Evolutionary conservation across 1,139 yeast genomes (phyloP).

Genomic region (Candida anutae): DNA sequence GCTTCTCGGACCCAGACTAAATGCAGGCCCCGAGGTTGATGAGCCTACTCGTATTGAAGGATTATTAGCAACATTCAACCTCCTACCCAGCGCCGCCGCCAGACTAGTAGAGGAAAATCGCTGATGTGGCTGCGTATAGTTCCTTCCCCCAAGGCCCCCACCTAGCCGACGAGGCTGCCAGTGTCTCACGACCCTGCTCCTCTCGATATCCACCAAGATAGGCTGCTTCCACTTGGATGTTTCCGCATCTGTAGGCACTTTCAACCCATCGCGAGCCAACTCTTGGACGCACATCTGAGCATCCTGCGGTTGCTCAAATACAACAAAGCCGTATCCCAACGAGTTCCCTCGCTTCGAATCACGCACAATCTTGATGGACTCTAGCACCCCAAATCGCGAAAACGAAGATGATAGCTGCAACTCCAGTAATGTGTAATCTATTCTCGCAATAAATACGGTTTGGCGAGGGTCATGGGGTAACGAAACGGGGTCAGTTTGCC

Average conservation of each 20-base stretch:
- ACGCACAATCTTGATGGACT: slow-evolving; percentile 51
- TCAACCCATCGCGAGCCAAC: slow-evolving; percentile 47
- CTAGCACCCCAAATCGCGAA: slow-evolving; percentile 62
- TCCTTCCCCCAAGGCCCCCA: slow-evolving; percentile 62
- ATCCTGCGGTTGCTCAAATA: slow-evolving; percentile 53
- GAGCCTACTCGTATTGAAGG: too few relatives aligned
- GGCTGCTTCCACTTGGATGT: slow-evolving; percentile 20
- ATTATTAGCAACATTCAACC: slow-evolving; percentile 15
- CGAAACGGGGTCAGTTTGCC: background rate
- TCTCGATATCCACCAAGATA: slow-evolving; percentile 71
- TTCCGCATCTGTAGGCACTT: slow-evolving; percentile 13
- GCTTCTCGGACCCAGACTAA: too few relatives aligned
- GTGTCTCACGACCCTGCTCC: slow-evolving; percentile 66
- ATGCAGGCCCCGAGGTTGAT: too few relatives aligned
- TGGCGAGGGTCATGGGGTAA: slow-evolving; percentile 57
- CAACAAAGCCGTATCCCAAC: slow-evolving; percentile 80
- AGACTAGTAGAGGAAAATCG: slow-evolving; percentile 40
- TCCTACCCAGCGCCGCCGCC: slow-evolving; percentile 43
- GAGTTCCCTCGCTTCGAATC: slow-evolving; percentile 51
- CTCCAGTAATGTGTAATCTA: slow-evolving; percentile 62
- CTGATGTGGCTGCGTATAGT: slow-evolving; percentile 31
- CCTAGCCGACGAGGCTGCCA: slow-evolving; percentile 78
- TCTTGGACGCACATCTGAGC: slow-evolving; percentile 54
- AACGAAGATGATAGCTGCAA: slow-evolving; percentile 60
- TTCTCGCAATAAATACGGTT: slow-evolving; percentile 71